phyloP scores from a whole-genome alignment of 2,329 filamentous ascomycete genomes.

The Lecanosticta acicola region DNA sequence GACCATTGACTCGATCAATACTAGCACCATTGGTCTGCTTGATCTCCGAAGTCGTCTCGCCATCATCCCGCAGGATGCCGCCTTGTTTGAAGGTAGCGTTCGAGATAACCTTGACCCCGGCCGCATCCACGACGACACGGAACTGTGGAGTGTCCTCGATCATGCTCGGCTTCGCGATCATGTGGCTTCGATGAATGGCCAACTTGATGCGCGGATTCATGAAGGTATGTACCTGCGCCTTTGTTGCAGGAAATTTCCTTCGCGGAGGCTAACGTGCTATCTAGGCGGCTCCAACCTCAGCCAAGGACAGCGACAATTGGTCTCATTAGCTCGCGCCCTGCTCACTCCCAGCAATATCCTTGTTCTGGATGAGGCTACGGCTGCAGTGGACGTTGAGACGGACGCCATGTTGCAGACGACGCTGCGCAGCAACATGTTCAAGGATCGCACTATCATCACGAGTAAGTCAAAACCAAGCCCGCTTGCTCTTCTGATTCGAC shows the following conservation, averaged over 20 bases:
- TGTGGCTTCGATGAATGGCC: constrained; percentile 76
- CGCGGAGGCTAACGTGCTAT: neutral
- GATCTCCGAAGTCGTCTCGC: constrained; percentile 85
- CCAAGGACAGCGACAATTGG: constrained; percentile 87
- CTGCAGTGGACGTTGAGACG: constrained; percentile 65
- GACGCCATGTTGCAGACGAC: constrained; percentile 61
- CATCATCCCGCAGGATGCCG: constrained; percentile 96
- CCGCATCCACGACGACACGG: constrained; percentile 92
- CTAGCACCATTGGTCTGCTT: constrained; percentile 79
- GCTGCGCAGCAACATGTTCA: constrained; percentile 63
- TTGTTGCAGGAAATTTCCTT: too few relatives aligned
- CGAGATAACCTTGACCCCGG: constrained; percentile 94
- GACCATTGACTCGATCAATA: constrained; percentile 83
- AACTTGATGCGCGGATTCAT: constrained; percentile 81
- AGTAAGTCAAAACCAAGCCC: constrained; percentile 36
- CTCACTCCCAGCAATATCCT: constrained; percentile 95
- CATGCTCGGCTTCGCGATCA: constrained; percentile 92
- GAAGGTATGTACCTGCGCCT: constrained; percentile 64
- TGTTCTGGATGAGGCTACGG: constrained; percentile 92
- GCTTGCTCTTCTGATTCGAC: neutral
- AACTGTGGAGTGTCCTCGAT: constrained; percentile 80
- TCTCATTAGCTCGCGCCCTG: constrained; percentile 88
- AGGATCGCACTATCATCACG: constrained; percentile 92
- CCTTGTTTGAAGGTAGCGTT: constrained; percentile 87
- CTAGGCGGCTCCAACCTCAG: constrained; percentile 82